Evolutionary conservation across 192 early-diverging fungal genomes (phyloP).

Genomic region (Allomyces javanicus): DNA sequence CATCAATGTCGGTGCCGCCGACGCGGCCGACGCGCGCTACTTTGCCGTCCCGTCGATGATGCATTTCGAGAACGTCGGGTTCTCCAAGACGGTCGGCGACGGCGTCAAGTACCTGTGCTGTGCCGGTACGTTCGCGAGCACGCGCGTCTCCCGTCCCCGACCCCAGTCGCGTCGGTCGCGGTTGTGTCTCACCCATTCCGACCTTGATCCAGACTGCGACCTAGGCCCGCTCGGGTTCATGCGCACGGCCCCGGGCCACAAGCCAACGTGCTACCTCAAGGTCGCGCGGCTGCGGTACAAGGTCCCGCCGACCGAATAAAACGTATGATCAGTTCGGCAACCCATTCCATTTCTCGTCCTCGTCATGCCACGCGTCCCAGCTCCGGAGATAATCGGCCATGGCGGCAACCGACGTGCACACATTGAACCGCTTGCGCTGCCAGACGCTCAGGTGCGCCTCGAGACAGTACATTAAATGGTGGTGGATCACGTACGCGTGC

Average conservation of each 20-base stretch:
- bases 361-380: too few species aligned
- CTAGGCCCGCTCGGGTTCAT: constrained; percentile 50
- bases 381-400: constrained; percentile 36
- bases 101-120: constrained; percentile 48
- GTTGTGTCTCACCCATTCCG: too few species aligned
- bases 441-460: constrained; percentile 53
- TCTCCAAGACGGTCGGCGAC: constrained; percentile 30
- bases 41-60: constrained; percentile 45
- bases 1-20: neutral
- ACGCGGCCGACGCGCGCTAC: constrained; percentile 16
- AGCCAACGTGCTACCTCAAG: neutral
- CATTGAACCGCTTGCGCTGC: constrained; percentile 78
- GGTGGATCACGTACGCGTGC: constrained; percentile 68
- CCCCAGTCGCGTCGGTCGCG: too few species aligned
- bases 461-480: constrained; percentile 92
- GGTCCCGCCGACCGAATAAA: neutral
- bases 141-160: too few species aligned
- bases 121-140: constrained; percentile 8
- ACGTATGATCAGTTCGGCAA: too few species aligned
- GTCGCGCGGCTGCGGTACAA: constrained; percentile 2
- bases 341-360: too few species aligned
- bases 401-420: constrained; percentile 49
- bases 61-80: constrained; percentile 58
- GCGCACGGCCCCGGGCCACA: constrained; percentile 11
- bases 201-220: constrained; percentile 33